phyloP scores from a whole-genome alignment of 148 eudicot species.

The Rhododendron williamsianum region DNA sequence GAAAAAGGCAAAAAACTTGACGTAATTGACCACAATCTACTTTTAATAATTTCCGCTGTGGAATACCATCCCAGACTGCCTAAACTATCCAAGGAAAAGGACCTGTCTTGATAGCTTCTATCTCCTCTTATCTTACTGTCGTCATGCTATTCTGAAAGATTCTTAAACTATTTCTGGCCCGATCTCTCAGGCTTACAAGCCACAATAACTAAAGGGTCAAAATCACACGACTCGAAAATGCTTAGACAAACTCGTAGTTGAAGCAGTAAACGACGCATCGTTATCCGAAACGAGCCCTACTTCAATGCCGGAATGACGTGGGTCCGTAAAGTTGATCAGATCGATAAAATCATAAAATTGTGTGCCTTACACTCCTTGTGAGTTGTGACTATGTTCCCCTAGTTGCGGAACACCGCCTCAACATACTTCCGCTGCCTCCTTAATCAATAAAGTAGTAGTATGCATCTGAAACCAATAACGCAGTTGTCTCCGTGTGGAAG shows the following conservation, averaged over 20 bases:
- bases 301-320: too few relatives aligned
- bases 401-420: background rate
- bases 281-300: too few relatives aligned
- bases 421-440: background rate
- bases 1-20: too few relatives aligned
- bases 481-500: background rate
- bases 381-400: background rate
- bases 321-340: too few relatives aligned
- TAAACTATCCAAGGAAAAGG: too few relatives aligned
- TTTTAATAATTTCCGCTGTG: background rate
- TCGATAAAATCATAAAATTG: too few relatives aligned
- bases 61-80: background rate
- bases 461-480: background rate
- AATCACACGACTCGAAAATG: background rate
- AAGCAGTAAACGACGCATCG: too few relatives aligned
- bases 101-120: background rate
- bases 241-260: background rate
- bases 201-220: background rate
- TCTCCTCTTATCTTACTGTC: background rate
- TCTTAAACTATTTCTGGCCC: background rate
- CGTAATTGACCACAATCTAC: background rate
- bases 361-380: background rate
- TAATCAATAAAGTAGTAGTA: background rate
- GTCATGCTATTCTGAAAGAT: background rate
- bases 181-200: background rate